Evolutionary conservation across 495 filamentous ascomycete genomes (phyloP).

Genomic region (Penicillium arizonense): DNA sequence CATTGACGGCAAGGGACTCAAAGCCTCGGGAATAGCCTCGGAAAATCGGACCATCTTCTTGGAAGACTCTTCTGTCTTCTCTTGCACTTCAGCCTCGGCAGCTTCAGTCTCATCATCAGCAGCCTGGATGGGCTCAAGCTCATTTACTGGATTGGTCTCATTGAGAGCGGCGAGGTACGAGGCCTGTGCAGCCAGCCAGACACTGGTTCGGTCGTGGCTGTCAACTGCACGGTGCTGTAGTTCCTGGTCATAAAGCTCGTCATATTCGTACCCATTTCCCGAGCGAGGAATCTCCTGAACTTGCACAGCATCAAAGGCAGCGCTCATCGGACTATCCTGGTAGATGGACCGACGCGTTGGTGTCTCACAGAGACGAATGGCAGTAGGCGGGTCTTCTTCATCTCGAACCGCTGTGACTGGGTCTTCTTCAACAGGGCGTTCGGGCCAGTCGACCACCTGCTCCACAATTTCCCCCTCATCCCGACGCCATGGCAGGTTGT

Average conservation of each 20-base stretch:
- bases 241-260: constrained; percentile 65
- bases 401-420: constrained; percentile 43
- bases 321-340: constrained; percentile 33
- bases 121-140: constrained; percentile 35
- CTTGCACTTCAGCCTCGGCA: constrained; percentile 17
- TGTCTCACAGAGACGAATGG: constrained; percentile 39
- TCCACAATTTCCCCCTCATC: constrained; percentile 57
- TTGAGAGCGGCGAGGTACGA: constrained; percentile 70
- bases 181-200: constrained; percentile 80
- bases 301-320: constrained; percentile 28
- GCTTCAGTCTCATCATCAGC: constrained; percentile 18
- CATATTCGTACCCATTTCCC: constrained; percentile 58
- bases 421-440: constrained; percentile 42
- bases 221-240: constrained; percentile 62
- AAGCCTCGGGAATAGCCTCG: constrained; percentile 45
- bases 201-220: constrained; percentile 73
- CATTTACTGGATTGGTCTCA: constrained; percentile 59
- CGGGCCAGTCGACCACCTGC: constrained; percentile 62
- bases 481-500: constrained; percentile 70
- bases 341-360: constrained; percentile 18
- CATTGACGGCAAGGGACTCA: constrained; percentile 28
- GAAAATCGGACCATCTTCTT: constrained; percentile 81
- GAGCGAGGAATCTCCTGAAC: constrained; percentile 38
- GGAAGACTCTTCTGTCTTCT: constrained; percentile 24
- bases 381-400: constrained; percentile 66